These are phyloP conservation scores for Pleurostoma richardsiae DNA, from an alignment of 2,329 filamentous ascomycete genomes.

Conservation along the genomic window DNA sequence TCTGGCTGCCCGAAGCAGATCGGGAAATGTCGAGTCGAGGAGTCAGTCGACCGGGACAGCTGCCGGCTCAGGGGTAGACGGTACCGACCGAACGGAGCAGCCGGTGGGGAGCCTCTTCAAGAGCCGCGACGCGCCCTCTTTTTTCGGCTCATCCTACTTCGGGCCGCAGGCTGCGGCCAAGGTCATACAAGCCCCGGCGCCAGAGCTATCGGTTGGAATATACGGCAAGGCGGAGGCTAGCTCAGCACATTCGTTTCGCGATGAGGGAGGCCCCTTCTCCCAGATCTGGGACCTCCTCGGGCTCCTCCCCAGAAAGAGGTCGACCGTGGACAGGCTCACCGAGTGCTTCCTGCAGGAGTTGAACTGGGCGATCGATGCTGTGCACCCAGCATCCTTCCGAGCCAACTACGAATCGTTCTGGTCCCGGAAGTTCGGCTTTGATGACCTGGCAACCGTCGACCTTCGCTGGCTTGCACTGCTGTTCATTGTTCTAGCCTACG, in stretches of 20 bases:
- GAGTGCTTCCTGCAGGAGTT: conserved; percentile 27
- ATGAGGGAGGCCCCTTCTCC: conserved; percentile 10
- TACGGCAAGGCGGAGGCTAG: conserved; percentile 5
- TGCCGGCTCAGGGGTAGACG: too few relatives aligned
- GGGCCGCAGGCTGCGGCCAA: conserved; percentile 13
- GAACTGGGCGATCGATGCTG: conserved; percentile 28
- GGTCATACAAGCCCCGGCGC: conserved; percentile 8
- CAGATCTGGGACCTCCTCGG: conserved; percentile 32
- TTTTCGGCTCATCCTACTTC: conserved; percentile 14
- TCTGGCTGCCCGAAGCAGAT: too few relatives aligned
- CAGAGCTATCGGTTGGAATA: conserved; percentile 9
- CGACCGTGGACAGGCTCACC: conserved; percentile 26
- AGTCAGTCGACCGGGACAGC: too few relatives aligned
- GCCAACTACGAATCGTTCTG: conserved; percentile 30
- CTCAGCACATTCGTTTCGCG: conserved; percentile 9
- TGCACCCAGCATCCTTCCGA: conserved; percentile 26
- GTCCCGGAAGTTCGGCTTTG: conserved; percentile 29
- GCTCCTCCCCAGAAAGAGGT: conserved; percentile 27
- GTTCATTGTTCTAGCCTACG: conserved; percentile 33
- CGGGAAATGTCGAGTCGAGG: too few relatives aligned
- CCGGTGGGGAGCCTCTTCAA: conserved; percentile 6
- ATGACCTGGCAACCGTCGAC: conserved; percentile 31
- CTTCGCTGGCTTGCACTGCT: conserved; percentile 33
- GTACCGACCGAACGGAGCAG: conserved; percentile 4
- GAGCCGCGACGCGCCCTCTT: conserved; percentile 12